Evolutionary conservation across 495 filamentous ascomycete species (phyloP), one percentile per base, ranked within the genome.

Genomic region (Arthonia radiata): DNA sequence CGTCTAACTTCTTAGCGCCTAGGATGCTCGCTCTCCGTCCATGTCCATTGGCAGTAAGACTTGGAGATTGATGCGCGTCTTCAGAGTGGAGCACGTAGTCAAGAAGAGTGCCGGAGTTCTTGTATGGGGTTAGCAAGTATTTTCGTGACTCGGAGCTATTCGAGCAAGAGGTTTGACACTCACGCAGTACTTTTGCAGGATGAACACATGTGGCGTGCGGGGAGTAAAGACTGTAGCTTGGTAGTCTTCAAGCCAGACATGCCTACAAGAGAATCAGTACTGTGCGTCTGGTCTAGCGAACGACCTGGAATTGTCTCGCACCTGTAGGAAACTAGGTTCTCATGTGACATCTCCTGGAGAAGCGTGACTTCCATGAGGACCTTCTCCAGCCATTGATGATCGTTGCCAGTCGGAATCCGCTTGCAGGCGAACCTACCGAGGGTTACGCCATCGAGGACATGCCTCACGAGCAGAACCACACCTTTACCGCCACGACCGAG

Each of bases 281-380:
- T n/a, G n/a, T n/a, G n/a, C n/a, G n/a, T n/a, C n/a, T n/a, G n/a
- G n/a, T n/a, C n/a, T n/a, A n/a, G n/a, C n/a, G n/a, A n/a, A n/a
- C n/a, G n/a, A n/a, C n/a, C n/a, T n/a, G n/a, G n/a, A n/a, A n/a
- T n/a, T n/a, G n/a, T n/a, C n/a, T n/a, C n/a, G n/a, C n/a, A n/a
- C n/a, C n/a, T n/a, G 44, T 97, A 97, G 0, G 79, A 86, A 1
- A 97, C 89, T n/a, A 97, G 53, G 42, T 97, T 94, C 34, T 79
- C 71, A 43, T 97, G 82, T 0, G 78, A 78, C 3, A 97, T 62
- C 31, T 75, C 73, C 38, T 90, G 81, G 13, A 97, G 61, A 12
- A 93, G 57, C 44, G 83, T 79, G 2, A 94, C 89, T 49, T 97
- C 86, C 16, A 77, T 60, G 26, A 97, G 56, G 4, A 94, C 75